phyloP scores from a whole-genome alignment of 345 rosid genomes.

The Brassica nigra region DNA sequence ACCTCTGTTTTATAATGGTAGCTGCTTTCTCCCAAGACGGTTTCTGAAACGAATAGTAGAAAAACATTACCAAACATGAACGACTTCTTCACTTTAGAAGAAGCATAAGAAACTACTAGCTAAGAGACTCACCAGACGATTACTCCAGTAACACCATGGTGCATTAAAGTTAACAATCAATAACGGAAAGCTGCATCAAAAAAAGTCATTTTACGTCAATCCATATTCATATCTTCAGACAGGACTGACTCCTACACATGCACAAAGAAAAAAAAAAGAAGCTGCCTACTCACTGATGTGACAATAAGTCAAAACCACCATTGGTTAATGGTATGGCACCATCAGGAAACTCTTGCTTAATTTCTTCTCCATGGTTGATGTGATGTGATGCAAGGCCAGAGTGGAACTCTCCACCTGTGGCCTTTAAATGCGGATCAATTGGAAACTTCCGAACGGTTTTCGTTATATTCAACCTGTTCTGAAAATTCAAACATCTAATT shows the following conservation, averaged over 20 bases:
- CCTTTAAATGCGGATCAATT: conserved; percentile 73
- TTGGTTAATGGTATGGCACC: conserved; percentile 59
- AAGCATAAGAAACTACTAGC: neutral
- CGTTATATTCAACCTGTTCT: conserved; percentile 98
- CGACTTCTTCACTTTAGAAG: neutral
- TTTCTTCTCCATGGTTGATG: conserved; percentile 89
- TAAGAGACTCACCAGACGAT: conserved; percentile 72
- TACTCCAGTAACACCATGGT: conserved; percentile 99
- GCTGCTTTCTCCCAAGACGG: conserved; percentile 98
- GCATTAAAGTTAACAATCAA: conserved; percentile 91
- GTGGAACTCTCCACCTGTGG: conserved; percentile 81
- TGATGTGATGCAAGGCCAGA: conserved; percentile 57
- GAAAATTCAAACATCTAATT: conserved; percentile 41
- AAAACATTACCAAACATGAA: conserved; percentile 21
- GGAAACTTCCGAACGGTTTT: conserved; percentile 92
- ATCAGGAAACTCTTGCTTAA: conserved; percentile 62
- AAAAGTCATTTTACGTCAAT: conserved; percentile 26
- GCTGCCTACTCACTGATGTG: conserved; percentile 70
- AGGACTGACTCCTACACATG: conserved; percentile 1
- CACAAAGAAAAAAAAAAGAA: conserved; percentile 15
- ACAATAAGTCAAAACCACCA: conserved; percentile 63
- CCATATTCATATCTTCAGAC: conserved; percentile 11
- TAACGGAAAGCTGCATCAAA: conserved; percentile 73
- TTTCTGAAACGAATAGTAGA: conserved; percentile 57
- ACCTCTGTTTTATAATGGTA: conserved; percentile 79